Conservation (phyloP, 768 basidiomycete species). For the Paxillus ammoniavirescens region DNA sequence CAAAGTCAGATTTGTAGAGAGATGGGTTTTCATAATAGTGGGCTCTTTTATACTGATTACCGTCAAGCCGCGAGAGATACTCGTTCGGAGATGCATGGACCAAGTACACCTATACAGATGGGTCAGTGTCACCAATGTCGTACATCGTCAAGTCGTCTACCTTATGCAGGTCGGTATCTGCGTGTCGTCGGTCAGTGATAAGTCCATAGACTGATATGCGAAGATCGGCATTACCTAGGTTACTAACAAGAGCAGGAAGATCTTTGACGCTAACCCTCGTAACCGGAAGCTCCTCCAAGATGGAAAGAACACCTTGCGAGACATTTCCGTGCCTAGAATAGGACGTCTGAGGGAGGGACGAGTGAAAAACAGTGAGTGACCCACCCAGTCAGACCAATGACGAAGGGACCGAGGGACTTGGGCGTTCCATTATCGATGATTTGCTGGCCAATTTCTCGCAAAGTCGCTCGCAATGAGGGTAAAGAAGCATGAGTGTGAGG, state of each 20-base stretch:
- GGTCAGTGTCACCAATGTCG: neutral
- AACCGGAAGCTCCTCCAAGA: conserved; percentile 70
- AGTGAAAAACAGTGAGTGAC: conserved; percentile 12
- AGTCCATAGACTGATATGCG: neutral
- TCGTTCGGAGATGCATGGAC: conserved; percentile 68
- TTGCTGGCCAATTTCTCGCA: conserved; percentile 55
- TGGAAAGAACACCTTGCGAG: conserved; percentile 70
- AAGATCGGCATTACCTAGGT: conserved; percentile 42
- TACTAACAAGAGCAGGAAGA: conserved; percentile 52
- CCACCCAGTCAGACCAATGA: conserved; percentile 83
- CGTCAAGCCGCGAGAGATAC: conserved; percentile 64
- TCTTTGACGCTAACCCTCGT: conserved; percentile 54
- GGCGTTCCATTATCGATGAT: conserved; percentile 62
- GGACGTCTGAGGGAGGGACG: neutral
- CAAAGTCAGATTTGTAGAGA: conserved; percentile 65
- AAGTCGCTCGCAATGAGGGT: conserved; percentile 45
- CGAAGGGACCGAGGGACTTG: conserved; percentile 65
- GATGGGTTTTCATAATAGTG: conserved; percentile 77
- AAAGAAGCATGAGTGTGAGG: conserved; percentile 73
- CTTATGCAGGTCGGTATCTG: conserved; percentile 60
- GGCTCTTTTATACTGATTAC: conserved; percentile 53
- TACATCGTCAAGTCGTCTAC: conserved; percentile 26
- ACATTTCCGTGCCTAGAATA: conserved; percentile 73
- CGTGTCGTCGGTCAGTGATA: neutral
- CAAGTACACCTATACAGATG: conserved; percentile 59